phyloP scores from a whole-genome alignment of 1,284 basidiomycete genomes.

The Mixia osmundae region DNA sequence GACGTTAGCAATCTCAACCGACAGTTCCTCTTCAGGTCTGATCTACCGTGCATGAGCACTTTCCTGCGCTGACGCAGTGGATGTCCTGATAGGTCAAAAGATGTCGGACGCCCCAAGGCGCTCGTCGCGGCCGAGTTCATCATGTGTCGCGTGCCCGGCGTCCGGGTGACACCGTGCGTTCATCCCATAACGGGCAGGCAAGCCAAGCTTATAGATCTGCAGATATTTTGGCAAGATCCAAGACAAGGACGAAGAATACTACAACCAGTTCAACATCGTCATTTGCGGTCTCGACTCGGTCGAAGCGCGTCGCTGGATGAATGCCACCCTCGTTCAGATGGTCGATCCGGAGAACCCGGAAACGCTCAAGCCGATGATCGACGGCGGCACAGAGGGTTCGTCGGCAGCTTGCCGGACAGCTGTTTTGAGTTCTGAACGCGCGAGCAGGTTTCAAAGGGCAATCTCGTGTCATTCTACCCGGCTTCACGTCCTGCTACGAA shows the following conservation, averaged over 20 bases:
- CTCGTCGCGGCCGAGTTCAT: slow-evolving; percentile 81
- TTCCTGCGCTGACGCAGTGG: too few species aligned
- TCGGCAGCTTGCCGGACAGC: neutral
- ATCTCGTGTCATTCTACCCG: slow-evolving; percentile 87
- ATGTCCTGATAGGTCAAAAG: slow-evolving; percentile 37
- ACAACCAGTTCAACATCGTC: slow-evolving; percentile 86
- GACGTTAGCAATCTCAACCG: slow-evolving; percentile 97
- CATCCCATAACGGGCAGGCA: neutral
- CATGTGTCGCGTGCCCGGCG: slow-evolving; percentile 81
- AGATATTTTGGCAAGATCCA: slow-evolving; percentile 96
- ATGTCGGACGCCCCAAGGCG: slow-evolving; percentile 88
- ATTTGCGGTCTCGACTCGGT: slow-evolving; percentile 97
- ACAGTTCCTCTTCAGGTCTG: slow-evolving; percentile 87
- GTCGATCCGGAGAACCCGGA: slow-evolving; percentile 78
- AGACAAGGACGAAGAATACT: slow-evolving; percentile 89
- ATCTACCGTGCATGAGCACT: neutral
- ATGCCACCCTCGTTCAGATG: slow-evolving; percentile 82
- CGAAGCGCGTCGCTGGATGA: slow-evolving; percentile 94
- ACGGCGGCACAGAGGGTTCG: slow-evolving; percentile 90
- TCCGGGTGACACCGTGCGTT: slow-evolving; percentile 74
- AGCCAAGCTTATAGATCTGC: neutral
- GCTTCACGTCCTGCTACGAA: slow-evolving; percentile 89
- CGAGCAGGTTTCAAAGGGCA: slow-evolving; percentile 83
- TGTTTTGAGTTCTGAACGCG: neutral
- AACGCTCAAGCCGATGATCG: slow-evolving; percentile 90